phyloP scores from a whole-genome alignment of 176 grass and related monocot genomes.

The Eragrostis curvula region DNA sequence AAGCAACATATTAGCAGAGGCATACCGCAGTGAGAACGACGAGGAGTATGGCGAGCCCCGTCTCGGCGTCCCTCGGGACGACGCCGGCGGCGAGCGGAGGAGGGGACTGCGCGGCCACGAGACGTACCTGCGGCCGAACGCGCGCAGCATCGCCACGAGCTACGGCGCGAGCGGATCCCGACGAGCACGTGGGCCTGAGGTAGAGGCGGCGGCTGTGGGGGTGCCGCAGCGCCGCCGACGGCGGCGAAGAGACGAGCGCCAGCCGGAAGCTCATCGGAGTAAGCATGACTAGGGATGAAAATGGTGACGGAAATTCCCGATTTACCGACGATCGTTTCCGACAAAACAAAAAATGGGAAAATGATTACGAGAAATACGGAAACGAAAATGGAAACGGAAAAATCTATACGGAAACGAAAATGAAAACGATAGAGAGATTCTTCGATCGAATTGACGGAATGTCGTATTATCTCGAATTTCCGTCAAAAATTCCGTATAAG shows the following conservation, averaged over 20 bases:
- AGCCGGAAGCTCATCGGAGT: neutral
- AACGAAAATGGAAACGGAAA: too few species aligned
- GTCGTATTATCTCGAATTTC: too few species aligned
- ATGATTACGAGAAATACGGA: too few species aligned
- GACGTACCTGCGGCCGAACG: neutral
- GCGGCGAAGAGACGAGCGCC: neutral
- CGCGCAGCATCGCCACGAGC: neutral
- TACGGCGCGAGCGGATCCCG: neutral
- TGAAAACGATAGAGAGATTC: too few species aligned
- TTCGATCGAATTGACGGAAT: too few species aligned
- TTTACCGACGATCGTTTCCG: too few species aligned
- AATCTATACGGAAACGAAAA: too few species aligned
- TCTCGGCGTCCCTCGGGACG: conserved; percentile 24
- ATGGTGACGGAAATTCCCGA: too few species aligned
- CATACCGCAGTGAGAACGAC: conserved; percentile 30
- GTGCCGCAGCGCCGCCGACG: neutral
- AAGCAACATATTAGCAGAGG: neutral
- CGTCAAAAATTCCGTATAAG: too few species aligned
- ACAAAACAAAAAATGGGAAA: too few species aligned
- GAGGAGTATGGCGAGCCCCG: conserved; percentile 39
- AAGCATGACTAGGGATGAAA: too few species aligned
- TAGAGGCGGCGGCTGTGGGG: neutral
- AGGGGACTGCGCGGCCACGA: conserved; percentile 33
- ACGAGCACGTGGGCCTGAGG: neutral
- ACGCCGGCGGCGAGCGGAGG: conserved; percentile 23